Conservation (phyloP, 2,329 filamentous ascomycete genomes). For the Pestalotiopsis sp. region DNA sequence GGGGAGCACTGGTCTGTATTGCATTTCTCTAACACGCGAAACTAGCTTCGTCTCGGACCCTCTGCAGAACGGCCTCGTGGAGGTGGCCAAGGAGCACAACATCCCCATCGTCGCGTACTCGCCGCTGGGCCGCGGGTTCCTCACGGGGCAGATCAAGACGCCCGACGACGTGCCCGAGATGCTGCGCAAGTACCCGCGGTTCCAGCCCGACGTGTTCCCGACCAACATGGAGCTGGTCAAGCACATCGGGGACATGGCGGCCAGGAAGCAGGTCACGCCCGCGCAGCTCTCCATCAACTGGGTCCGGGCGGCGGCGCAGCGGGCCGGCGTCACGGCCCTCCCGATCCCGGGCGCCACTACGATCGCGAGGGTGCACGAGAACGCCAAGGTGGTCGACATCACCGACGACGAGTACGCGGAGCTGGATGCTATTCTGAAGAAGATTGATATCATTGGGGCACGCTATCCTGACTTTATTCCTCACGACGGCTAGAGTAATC, state of each 20-base stretch:
- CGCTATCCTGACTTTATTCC: constrained; percentile 46
- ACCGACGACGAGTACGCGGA: constrained; percentile 51
- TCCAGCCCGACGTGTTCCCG: constrained; percentile 63
- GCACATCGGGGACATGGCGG: constrained; percentile 59
- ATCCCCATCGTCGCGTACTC: constrained; percentile 76
- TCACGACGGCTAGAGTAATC: constrained; percentile 12
- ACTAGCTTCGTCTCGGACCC: constrained; percentile 24
- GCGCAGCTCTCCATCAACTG: constrained; percentile 70
- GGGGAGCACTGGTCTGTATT: background rate
- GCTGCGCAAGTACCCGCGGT: constrained; percentile 54
- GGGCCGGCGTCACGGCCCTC: constrained; percentile 59
- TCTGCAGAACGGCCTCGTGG: constrained; percentile 32
- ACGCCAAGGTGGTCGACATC: constrained; percentile 52
- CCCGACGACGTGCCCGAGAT: constrained; percentile 58
- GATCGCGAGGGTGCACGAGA: constrained; percentile 61
- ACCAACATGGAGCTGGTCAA: constrained; percentile 65
- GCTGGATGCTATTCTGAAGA: constrained; percentile 51
- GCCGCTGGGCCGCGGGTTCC: constrained; percentile 64
- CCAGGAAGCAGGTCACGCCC: constrained; percentile 60
- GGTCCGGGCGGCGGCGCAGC: constrained; percentile 52
- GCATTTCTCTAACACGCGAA: constrained; percentile 15
- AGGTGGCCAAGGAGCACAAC: constrained; percentile 60
- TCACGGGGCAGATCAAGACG: constrained; percentile 54
- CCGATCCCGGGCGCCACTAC: constrained; percentile 69
- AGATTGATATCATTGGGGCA: constrained; percentile 49